Conservation (phyloP, 73 alveolate species). For the Paramecium biaurelia region DNA sequence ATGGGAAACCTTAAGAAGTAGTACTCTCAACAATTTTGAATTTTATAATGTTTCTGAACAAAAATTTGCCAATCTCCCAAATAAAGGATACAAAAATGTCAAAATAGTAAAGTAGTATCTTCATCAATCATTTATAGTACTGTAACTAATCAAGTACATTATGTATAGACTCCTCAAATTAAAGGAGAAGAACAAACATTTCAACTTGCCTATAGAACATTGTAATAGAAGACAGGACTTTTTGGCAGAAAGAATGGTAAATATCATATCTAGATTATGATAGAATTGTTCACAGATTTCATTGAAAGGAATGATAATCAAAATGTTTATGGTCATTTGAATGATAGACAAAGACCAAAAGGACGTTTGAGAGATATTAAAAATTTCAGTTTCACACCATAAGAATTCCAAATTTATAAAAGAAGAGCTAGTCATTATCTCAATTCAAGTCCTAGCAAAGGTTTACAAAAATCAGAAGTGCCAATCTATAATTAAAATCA, state of each 20-base stretch:
- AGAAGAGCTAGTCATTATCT: not conserved
- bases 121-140: not conserved
- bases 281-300: constrained; percentile 54
- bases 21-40: constrained; percentile 4
- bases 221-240: not conserved
- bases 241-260: not conserved
- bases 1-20: not conserved
- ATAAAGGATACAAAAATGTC: not conserved
- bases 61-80: not conserved
- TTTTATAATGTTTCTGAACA: constrained; percentile 26
- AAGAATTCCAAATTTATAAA: not conserved
- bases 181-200: not conserved
- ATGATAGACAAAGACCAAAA: constrained; percentile 54
- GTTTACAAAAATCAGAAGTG: not conserved
- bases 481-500: not conserved
- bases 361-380: constrained; percentile 39
- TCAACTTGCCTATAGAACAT: not conserved
- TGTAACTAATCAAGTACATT: not conserved
- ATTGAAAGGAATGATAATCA: constrained; percentile 47
- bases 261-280: not conserved
- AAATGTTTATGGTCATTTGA: constrained; percentile 59
- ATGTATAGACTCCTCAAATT: not conserved
- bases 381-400: not conserved
- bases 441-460: not conserved
- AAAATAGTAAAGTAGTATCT: not conserved